Percentiles rank a stretch among this genome's conserved stretches.
Conservation (phyloP, 75 land plant genomes). For the Azolla pinnata region DNA sequence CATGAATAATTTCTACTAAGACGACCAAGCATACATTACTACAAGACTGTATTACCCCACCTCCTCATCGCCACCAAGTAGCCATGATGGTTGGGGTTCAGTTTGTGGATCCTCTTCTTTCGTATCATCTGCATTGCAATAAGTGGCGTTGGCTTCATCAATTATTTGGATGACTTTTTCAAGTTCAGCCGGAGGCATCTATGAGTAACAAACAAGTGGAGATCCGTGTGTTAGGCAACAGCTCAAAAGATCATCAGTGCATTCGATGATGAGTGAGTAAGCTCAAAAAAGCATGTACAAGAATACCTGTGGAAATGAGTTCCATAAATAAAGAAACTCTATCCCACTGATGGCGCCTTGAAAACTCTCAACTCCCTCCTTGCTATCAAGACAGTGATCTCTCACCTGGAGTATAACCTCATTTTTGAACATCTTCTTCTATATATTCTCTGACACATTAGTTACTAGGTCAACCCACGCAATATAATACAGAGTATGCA, state of each 20-base stretch:
- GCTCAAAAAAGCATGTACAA: no score
- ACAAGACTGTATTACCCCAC: no score
- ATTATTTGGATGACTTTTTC: conserved; percentile 24
- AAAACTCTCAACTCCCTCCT: conserved; percentile 21
- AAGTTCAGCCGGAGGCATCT: conserved; percentile 29
- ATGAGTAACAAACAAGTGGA: no score
- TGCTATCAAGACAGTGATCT: conserved; percentile 30
- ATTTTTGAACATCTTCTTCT: no score
- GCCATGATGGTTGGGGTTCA: neutral
- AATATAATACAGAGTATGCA: no score
- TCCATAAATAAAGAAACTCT: conserved; percentile 37
- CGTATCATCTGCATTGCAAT: neutral
- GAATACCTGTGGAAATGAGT: conserved; percentile 39
- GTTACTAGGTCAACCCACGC: no score
- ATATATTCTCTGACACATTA: no score
- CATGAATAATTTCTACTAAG: neutral
- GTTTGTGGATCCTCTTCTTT: neutral
- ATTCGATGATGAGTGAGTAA: no score
- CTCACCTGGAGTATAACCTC: no score
- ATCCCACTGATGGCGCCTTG: conserved; percentile 29
- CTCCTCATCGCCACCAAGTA: conserved; percentile 10
- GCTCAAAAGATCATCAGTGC: no score
- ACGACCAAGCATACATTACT: no score
- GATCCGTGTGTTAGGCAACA: no score
- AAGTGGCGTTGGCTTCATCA: conserved; percentile 17